Evolutionary conservation across 2,329 filamentous ascomycete species (phyloP), one percentile per base, ranked within the genome.

Genomic region (Fusarium annulatum): DNA sequence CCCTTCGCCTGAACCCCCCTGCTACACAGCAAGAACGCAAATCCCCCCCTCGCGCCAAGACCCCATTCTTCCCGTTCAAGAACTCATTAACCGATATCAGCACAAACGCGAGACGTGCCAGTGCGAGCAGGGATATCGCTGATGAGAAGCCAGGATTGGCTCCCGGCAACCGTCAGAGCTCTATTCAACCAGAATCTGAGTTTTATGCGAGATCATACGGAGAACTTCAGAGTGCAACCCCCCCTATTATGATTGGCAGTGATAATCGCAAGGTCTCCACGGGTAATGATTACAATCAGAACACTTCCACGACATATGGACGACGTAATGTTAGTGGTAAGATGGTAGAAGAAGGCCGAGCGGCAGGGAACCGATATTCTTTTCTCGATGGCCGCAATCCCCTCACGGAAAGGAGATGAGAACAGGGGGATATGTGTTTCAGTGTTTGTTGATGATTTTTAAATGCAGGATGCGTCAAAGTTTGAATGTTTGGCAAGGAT

Each of bases 291-390:
- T 88, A 85, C 63, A 83, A 83, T 63, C 70, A 79, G 36, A 73
- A 72, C 67, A 67, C 78, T 39, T 77, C 81, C 15, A 69, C 75
- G 33, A 77, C 78, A 3, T 84, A 84, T 59, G 83, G 82, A 23
- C 84, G 88, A 52, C 84, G 92, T 51, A 90, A 92, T 69, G 92
- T 94, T 5, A 94, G 92, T 78, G 93, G 93, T 2, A 94, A 93
- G 84, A 82, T 91, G 62, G 92, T 88, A 0, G 93, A 95, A 80
- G 93, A 95, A 79, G 93, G 93, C 4, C 83, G 88, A 52, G 89
- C 66, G 56, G 64, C 67, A 61, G 76, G 73, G 43, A 71, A 72
- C 55, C 62, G 79, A 79, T 64, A 73, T 55, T 79, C 77, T 10
- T 69, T 78, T 64, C 69, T 73, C 42, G 67, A 76, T 59, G 66